Evolutionary conservation across 2,329 filamentous ascomycete genomes (phyloP).

Genomic region (Apiospora malaysiana): DNA sequence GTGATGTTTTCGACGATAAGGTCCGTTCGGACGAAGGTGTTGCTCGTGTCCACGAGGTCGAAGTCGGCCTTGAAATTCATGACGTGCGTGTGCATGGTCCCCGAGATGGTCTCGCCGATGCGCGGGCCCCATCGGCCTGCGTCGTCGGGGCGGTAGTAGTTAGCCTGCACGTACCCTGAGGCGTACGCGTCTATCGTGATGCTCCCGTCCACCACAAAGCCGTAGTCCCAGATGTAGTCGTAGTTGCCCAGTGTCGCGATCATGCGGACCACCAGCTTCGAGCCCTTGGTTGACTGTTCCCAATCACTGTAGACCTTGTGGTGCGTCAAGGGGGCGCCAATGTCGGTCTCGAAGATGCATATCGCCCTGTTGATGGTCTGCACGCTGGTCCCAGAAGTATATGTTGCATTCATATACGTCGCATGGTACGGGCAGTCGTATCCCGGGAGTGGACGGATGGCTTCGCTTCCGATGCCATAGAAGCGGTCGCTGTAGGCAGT

Average conservation of each 20-base stretch:
- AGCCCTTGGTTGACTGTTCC: slow-evolving; percentile 19
- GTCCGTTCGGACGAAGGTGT: slow-evolving; percentile 32
- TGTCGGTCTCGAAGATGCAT: slow-evolving; percentile 43
- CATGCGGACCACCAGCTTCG: slow-evolving; percentile 19
- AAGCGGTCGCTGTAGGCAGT: slow-evolving; percentile 40
- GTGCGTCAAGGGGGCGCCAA: not conserved
- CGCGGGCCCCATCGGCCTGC: slow-evolving; percentile 25
- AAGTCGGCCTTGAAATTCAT: slow-evolving; percentile 32
- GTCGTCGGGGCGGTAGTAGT: slow-evolving; percentile 25
- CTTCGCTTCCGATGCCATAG: slow-evolving; percentile 38
- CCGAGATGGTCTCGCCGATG: slow-evolving; percentile 29
- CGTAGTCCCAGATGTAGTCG: slow-evolving; percentile 42
- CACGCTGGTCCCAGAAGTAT: slow-evolving; percentile 29
- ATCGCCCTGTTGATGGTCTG: slow-evolving; percentile 42
- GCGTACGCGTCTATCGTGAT: slow-evolving; percentile 43
- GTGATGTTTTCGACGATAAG: slow-evolving; percentile 30
- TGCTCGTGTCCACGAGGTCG: slow-evolving; percentile 29
- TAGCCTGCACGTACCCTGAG: slow-evolving; percentile 42
- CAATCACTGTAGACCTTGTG: not conserved
- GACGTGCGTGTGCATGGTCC: slow-evolving; percentile 31
- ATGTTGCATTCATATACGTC: slow-evolving; percentile 32
- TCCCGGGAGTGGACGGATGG: slow-evolving; percentile 36
- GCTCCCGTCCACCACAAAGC: slow-evolving; percentile 40
- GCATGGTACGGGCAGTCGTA: slow-evolving; percentile 38
- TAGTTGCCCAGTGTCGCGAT: slow-evolving; percentile 46